Base-by-base conservation (phyloP, 208 protist genomes). In the Trypanosoma avium region DNA sequence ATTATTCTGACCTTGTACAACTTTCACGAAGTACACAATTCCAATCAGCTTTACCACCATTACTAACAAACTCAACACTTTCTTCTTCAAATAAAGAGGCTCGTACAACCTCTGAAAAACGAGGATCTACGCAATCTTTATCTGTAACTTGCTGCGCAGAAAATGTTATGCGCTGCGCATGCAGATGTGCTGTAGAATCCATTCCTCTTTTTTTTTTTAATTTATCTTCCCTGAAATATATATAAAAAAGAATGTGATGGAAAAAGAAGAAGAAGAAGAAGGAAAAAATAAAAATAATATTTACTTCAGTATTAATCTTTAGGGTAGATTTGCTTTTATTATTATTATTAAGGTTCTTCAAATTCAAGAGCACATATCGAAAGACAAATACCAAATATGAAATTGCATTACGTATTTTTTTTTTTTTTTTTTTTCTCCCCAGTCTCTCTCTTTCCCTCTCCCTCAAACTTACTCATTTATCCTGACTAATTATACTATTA, bases 101-200 rank as follows among this genome's bases (percentile, higher is more conserved):
- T 35, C 62, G 73, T 24, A 79, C 67, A 47, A 73, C 48, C 49
- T 78, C 73, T 9, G 73, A 32, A 24, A 78, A 71, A 21, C 68
- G 73, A 22, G 17, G 60, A n/a, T 67, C 53, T 9, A 66, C 59
- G 4, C 54, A 47, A 48, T 67, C 62, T 38, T 17, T 32, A 4
- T 46, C 73, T 36, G 73, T 65, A 3, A 70, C 43, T 19, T 78
- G 73, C 40, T 63, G 66, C 33, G 73, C 73, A 12, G 73, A 67
- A 2, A 78, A 22, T n/a, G 73, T 78, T 27, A 70, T 61, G 13
- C 73, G 73, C 49, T 77, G 72, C n/a, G 72, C 72, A 47, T 77
- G 59, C 2, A 57, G 40, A 15, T 50, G 38, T 7, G 10, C 47
- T 17, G 36, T 3, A 15, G 42, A 22, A 47, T 54, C 46, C 46